These are phyloP conservation scores for Daldinia caldariorum DNA, from an alignment of 495 filamentous ascomycete species.

Conservation along the genomic window DNA sequence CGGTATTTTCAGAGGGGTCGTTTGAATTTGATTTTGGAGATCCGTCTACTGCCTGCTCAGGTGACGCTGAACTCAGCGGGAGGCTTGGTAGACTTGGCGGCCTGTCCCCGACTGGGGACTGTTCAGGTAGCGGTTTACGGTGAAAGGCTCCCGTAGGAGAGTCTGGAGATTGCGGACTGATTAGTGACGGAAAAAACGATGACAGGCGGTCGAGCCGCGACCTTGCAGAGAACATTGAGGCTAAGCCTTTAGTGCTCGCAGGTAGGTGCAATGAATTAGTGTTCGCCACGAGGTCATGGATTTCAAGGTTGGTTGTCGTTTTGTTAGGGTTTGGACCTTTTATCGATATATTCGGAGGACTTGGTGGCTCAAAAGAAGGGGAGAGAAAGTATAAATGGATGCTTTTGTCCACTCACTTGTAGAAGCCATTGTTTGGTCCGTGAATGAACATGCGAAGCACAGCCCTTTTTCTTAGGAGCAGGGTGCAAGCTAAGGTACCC, in stretches of 20 bases:
- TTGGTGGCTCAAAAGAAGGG: constrained; percentile 7
- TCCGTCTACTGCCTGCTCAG: constrained; percentile 8
- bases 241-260: constrained; percentile 18
- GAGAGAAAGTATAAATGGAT: constrained; percentile 38
- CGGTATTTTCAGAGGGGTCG: constrained; percentile 15
- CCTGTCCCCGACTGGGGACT: constrained; percentile 29
- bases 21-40: constrained; percentile 8
- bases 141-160: constrained; percentile 24
- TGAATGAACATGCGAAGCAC: constrained; percentile 24
- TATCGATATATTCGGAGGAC: constrained; percentile 9
- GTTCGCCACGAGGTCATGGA: constrained; percentile 16
- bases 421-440: constrained; percentile 34
- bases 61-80: constrained; percentile 12
- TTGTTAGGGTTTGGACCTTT: constrained; percentile 3
- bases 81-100: constrained; percentile 38
- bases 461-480: constrained; percentile 34
- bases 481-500: constrained; percentile 11
- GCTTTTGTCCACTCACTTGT: constrained; percentile 40
- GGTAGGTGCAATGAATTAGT: constrained; percentile 4
- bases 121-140: constrained; percentile 43
- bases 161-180: constrained; percentile 39
- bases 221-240: constrained; percentile 35
- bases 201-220: constrained; percentile 45
- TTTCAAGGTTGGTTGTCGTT: constrained; percentile 15
- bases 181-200: constrained; percentile 48